Evolutionary conservation across 495 filamentous ascomycete genomes (phyloP), one percentile per base, ranked within the genome.

Genomic region (Lepidopterella palustris): DNA sequence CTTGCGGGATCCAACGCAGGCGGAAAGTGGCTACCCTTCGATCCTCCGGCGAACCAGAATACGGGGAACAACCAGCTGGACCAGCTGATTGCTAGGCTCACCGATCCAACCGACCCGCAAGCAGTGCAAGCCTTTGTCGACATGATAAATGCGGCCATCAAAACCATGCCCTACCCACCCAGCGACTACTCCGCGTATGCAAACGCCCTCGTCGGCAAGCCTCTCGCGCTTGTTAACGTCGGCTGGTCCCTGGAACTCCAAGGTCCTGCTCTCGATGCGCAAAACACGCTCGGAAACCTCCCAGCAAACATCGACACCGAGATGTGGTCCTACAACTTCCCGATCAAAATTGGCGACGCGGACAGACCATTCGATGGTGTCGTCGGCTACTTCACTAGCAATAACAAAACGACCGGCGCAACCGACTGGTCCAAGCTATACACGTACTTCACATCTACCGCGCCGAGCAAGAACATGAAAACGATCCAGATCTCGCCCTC

Each of bases 301-400:
- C 15, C 55, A 24, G 45, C n/a, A 1, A 24, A 39, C 18, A 4
- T 4, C 3, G 10, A 6, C 11, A 27, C 6, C 2, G 21, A 13
- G 4, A 3, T 21, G 1, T 2, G 1, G 9, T 10, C 0, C 10
- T 63, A 63, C 39, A 4, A 55, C 10, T 42, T 62, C 63, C 5
- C 61, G 2, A 5, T 63, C 5, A 55, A 54, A 18, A 27, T 72
- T 24, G 26, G 55, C 3, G 39, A 63, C 15, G 27, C 18, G 0
- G 50, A 58, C 25, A 18, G 35, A 18, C 47, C 54, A 13, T 58
- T 57, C 31, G 65, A 65, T 24, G 65, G 67, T 6, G 15, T 61
- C 0, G 57, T 61, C n/a, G 45, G 32, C 3, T 48, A 58, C 50
- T 61, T 64, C 35, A n/a, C n/a, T n/a, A 21, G 24, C 13, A 25